Base-by-base conservation (phyloP, 2,329 filamentous ascomycete genomes). In the Aurifilum marmelostoma region DNA sequence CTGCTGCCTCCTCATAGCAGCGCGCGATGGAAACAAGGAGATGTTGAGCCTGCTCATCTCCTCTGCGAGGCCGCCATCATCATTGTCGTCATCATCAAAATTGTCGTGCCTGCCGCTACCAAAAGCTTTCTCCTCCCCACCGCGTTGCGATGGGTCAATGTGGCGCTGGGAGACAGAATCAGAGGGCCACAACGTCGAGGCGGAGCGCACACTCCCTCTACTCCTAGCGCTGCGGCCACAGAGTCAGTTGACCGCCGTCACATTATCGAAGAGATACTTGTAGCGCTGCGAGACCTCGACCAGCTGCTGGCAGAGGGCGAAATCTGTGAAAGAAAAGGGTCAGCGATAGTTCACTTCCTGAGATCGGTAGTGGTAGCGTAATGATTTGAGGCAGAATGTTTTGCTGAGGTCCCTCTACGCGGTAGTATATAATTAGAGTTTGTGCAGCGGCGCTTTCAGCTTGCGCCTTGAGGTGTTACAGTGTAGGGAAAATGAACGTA, bases 211-310 rank as follows among this genome's bases (percentile, higher is more conserved):
- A n/a, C 62, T 66, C 65, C 39, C 66, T 47, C 68, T 66, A 56
- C 59, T 50, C n/a, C 39, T 50, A 41, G 41, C 61, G 24, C 41
- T 63, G 24, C 11, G 63, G 34, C 37, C 56, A 12, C 32, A 29
- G 37, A 60, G 63, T 71, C 70, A 71, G 63, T 71, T 67, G 67
- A 47, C 71, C 71, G 71, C 71, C 71, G 71, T 72, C 76, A 72
- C 86, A 76, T 92, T 94, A 47, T 81, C 75, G 77, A 97, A 97
- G 65, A 98, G 91, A 71, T 89, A 84, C 76, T 91, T 92, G 77
- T 93, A 88, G 63, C 89, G 87, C 80, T 97, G 94, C 43, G 93
- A 96, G 47, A 89, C 90, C 69, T 97, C 92, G 21, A 97, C 94
- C 3, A 97, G 91, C 0, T 91, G 88, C 68, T 92, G 89, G 70